Evolutionary conservation across 192 early-diverging fungal genomes (phyloP).

Genomic region (Helicostylum pulchrum): DNA sequence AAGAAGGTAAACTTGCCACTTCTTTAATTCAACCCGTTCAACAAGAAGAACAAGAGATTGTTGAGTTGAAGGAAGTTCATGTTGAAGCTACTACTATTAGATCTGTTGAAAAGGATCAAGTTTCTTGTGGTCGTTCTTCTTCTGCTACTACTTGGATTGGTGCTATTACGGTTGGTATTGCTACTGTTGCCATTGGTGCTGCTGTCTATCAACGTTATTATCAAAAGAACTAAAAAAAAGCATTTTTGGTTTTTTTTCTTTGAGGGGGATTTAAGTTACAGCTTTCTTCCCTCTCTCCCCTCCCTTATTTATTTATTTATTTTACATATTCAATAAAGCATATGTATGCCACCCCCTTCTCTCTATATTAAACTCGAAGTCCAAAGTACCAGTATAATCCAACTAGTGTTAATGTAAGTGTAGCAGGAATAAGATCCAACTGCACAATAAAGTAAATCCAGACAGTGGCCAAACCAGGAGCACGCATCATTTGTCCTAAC

Average conservation of each 20-base stretch:
- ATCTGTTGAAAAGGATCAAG: too few relatives aligned
- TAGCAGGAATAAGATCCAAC: constrained; percentile 45
- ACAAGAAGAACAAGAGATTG: not conserved
- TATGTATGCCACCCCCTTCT: constrained; percentile 7
- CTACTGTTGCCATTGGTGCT: constrained; percentile 18
- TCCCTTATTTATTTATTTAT: too few relatives aligned
- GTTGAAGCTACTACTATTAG: not conserved
- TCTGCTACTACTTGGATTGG: constrained; percentile 6
- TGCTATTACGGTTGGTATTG: not conserved
- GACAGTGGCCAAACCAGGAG: constrained; percentile 68
- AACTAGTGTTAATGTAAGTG: constrained; percentile 37
- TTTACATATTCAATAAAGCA: not conserved
- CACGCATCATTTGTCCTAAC: constrained; percentile 67
- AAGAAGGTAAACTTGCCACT: constrained; percentile 13
- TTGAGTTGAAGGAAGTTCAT: constrained; percentile 2
- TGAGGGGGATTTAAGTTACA: not conserved
- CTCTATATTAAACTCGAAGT: constrained; percentile 14
- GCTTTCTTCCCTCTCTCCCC: too few relatives aligned
- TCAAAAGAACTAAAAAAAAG: not conserved
- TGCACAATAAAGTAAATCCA: constrained; percentile 62
- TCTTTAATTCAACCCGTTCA: not conserved
- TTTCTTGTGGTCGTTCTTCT: not conserved
- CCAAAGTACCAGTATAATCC: constrained; percentile 49
- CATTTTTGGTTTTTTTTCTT: not conserved
- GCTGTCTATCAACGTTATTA: constrained; percentile 14